These are phyloP conservation scores for Russula virescens DNA, from an alignment of 768 basidiomycete genomes.

Conservation along the genomic window DNA sequence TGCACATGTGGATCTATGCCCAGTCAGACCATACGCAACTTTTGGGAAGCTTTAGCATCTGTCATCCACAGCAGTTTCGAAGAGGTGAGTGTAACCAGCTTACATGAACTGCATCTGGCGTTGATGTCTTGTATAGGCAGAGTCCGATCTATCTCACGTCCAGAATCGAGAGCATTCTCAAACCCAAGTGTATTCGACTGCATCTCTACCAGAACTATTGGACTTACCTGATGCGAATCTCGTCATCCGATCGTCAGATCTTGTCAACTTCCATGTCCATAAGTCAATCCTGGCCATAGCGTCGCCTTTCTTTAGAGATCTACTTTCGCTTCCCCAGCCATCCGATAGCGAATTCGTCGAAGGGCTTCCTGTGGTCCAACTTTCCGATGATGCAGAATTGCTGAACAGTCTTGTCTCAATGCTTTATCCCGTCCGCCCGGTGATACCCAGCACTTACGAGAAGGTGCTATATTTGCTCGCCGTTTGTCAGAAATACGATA, in stretches of 20 bases:
- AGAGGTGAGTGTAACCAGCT: not conserved
- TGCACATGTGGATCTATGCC: not conserved
- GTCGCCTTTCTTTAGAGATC: constrained; percentile 11
- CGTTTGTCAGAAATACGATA: constrained; percentile 26
- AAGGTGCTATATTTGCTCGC: constrained; percentile 9
- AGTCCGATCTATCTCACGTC: not conserved
- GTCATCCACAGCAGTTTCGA: not conserved
- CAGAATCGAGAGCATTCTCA: not conserved
- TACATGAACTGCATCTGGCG: no score
- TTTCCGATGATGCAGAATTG: constrained; percentile 7
- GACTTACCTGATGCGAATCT: not conserved
- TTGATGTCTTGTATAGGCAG: not conserved
- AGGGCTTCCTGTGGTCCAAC: not conserved
- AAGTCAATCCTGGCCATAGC: constrained; percentile 5
- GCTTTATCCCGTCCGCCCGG: not conserved
- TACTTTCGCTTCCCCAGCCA: constrained; percentile 12
- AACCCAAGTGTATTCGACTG: not conserved
- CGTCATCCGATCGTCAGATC: constrained; percentile 8
- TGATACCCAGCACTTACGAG: not conserved
- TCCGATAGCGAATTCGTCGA: not conserved
- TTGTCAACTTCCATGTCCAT: constrained; percentile 4
- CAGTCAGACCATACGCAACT: not conserved
- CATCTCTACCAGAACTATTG: not conserved
- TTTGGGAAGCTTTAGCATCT: not conserved
- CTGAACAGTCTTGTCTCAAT: constrained; percentile 1